These are phyloP conservation scores for Trametes gibbosa DNA, from an alignment of 768 basidiomycete species.

Conservation along the genomic window DNA sequence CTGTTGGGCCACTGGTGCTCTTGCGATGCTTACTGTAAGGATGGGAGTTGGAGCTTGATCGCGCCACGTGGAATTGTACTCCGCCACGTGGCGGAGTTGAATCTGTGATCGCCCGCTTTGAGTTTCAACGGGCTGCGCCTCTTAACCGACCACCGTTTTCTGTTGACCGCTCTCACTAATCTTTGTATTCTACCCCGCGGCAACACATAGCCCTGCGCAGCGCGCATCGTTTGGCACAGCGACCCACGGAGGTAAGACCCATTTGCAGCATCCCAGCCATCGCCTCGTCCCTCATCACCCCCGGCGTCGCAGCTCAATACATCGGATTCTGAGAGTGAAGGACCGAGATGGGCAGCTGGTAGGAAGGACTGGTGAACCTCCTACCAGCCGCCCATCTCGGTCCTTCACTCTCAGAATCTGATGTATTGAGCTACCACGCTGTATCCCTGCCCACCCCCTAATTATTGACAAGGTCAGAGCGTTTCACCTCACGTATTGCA, in stretches of 20 bases:
- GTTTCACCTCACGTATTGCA: conserved; percentile 15
- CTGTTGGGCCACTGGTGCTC: too few relatives aligned
- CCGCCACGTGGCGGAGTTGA: conserved; percentile 14
- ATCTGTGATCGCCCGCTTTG: conserved; percentile 1
- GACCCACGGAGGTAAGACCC: background rate
- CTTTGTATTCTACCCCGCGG: conserved; percentile 16
- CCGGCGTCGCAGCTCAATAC: conserved; percentile 6
- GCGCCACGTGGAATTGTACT: conserved; percentile 1
- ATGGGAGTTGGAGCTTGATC: background rate
- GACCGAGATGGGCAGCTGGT: conserved; percentile 12
- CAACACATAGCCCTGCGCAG: conserved; percentile 23
- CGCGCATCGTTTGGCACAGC: conserved; percentile 17
- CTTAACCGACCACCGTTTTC: background rate
- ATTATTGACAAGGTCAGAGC: conserved; percentile 22
- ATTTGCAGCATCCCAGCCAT: background rate
- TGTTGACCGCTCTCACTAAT: background rate
- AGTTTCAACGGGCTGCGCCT: background rate
- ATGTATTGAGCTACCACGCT: conserved; percentile 21
- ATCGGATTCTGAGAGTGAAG: conserved; percentile 19
- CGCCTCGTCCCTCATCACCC: conserved; percentile 8
- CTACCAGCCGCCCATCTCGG: conserved; percentile 11
- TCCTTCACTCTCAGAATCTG: conserved; percentile 7
- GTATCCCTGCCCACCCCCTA: conserved; percentile 18
- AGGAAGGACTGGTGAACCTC: conserved; percentile 8
- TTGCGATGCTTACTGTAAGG: too few relatives aligned